Evolutionary conservation across 805 yeast genomes (phyloP), one percentile per base, ranked within the genome.

Genomic region (Tetrapisispora taiwanensis): DNA sequence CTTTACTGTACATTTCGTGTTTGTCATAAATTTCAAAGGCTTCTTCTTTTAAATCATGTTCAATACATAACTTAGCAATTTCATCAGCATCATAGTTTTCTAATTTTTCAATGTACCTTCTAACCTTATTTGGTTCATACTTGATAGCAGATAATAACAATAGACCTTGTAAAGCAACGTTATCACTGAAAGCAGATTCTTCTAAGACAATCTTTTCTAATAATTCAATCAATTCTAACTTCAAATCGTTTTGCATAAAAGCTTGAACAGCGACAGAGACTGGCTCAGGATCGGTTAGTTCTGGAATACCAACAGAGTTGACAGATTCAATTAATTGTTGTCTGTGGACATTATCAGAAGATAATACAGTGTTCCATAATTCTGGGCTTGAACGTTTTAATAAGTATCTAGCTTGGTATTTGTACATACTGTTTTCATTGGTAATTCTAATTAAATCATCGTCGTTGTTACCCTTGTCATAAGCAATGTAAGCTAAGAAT

Each of bases 391-490:
- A 86, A 65, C 95, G 84, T 48, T 78, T 72, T 54, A 92, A 75
- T 56, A 92, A 73, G 63, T 92, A 92, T 65, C 97, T 81, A n/a
- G 97, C 97, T 73, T 92, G 98, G 68, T 92, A 90, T 67, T 92
- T 92, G 76, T 84, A 92, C 99, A 92, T 92, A 55, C 92, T 78
- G 66, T 92, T 92, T 60, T 92, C 97, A 65, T 92, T 92, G 53
- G 98, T 92, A 66, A 92, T 88, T 60, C 77, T 74, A 58, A 92
- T 78, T 59, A 92, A 76, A 65, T 92, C 98, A 46, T 73, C 81
- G 63, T 92, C 96, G 57, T 90, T 89, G 43, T 75, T 72, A 61
- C 99, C 99, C 69, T 89, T 90, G 49, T 94, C 95, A 67, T 92
- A 92, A 42, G 96, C 95, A 68, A 92, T 92, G 67, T 87, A 92